Conservation (phyloP, 352 stramenopile species). For the Detonula confervacea region DNA sequence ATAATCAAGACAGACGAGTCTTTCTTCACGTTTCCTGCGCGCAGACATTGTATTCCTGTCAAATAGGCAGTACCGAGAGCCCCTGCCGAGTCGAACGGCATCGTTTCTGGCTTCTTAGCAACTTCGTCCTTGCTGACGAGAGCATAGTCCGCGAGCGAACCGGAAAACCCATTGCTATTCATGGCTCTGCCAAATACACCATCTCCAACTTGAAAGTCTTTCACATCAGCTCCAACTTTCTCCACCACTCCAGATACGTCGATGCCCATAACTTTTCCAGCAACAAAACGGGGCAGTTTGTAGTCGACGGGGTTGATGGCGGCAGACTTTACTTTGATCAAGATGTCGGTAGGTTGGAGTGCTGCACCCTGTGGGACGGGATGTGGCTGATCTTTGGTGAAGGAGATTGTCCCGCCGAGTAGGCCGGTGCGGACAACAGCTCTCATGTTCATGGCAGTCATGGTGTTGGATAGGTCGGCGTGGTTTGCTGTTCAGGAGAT, state of each 20-base stretch:
- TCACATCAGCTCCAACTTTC: slow-evolving; percentile 71
- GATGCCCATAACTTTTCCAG: slow-evolving; percentile 70
- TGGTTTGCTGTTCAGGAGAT: too few species aligned
- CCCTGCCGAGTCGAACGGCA: slow-evolving; percentile 80
- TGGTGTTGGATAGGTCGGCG: too few species aligned
- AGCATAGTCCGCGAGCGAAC: slow-evolving; percentile 81
- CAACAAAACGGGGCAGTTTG: slow-evolving; percentile 72
- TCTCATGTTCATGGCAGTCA: too few species aligned
- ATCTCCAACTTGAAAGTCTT: slow-evolving; percentile 78
- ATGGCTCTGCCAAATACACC: slow-evolving; percentile 81
- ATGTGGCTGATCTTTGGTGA: slow-evolving; percentile 20
- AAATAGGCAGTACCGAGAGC: slow-evolving; percentile 76
- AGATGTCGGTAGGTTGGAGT: slow-evolving; percentile 55
- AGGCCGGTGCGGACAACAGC: slow-evolving; percentile 48
- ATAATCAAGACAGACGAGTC: slow-evolving; percentile 77
- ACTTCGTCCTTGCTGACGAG: slow-evolving; percentile 66
- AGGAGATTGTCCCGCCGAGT: slow-evolving; percentile 35
- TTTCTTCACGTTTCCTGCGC: slow-evolving; percentile 38
- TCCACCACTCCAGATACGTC: slow-evolving; percentile 85
- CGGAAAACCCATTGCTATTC: slow-evolving; percentile 23
- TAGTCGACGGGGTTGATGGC: slow-evolving; percentile 86
- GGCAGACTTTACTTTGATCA: slow-evolving; percentile 81
- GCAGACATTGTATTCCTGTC: slow-evolving; percentile 81
- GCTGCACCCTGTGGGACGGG: neutral
- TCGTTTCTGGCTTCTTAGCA: slow-evolving; percentile 73